A percentile compares a stretch with the other conserved stretches of the same genome.
Conservation (phyloP, 2,329 filamentous ascomycete species). For the Colletotrichum sidae region DNA sequence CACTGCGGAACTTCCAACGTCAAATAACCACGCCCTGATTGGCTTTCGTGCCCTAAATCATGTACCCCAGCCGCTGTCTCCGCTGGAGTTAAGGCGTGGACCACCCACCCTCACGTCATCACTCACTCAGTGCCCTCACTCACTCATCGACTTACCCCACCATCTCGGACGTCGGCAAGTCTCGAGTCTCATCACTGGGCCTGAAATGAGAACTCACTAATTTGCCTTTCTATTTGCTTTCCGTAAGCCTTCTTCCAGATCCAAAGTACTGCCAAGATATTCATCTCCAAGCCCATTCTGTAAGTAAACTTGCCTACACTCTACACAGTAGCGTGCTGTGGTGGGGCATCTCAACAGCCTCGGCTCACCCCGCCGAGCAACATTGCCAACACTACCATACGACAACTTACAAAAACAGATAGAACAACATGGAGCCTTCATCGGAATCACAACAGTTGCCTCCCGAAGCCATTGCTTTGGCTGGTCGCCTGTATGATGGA, state of each 20-base stretch:
- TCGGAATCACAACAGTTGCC: slow-evolving; percentile 54
- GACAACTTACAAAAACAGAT: too few relatives aligned
- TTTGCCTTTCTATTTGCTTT: too few relatives aligned
- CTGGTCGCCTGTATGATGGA: slow-evolving; percentile 74
- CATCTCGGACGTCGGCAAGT: not conserved
- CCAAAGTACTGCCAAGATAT: too few relatives aligned
- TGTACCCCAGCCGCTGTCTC: slow-evolving; percentile 1
- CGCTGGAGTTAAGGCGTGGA: not conserved
- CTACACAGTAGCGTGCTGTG: too few relatives aligned
- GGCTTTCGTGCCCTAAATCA: not conserved
- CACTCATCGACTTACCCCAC: slow-evolving; percentile 7
- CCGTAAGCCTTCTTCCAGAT: too few relatives aligned
- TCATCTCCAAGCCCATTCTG: too few relatives aligned
- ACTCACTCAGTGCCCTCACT: not conserved
- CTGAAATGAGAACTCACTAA: too few relatives aligned
- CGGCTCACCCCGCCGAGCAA: not conserved
- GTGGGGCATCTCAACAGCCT: not conserved
- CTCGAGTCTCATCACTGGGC: too few relatives aligned
- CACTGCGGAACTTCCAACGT: not conserved
- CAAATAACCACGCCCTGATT: slow-evolving; percentile 16
- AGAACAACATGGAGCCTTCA: slow-evolving; percentile 16
- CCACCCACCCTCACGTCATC: slow-evolving; percentile 17
- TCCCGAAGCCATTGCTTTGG: slow-evolving; percentile 74
- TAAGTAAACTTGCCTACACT: too few relatives aligned
- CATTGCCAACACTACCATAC: too few relatives aligned